Evolutionary conservation across 2,329 filamentous ascomycete genomes (phyloP), one percentile per base, ranked within the genome.

Genomic region (Colletotrichum ledebouriae): DNA sequence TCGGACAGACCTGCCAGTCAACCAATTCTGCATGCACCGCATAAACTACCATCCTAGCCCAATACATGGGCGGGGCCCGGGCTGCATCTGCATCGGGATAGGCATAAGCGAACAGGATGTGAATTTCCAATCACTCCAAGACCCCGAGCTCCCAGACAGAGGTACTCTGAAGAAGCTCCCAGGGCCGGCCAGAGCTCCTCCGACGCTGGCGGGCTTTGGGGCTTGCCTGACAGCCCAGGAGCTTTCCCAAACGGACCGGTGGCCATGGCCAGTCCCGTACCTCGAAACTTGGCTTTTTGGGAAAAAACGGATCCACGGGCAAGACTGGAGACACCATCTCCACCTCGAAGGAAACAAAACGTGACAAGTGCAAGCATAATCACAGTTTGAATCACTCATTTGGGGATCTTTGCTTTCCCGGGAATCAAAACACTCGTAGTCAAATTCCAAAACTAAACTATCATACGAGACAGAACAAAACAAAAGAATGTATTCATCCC

Each of bases 381-480:
- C 29, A 4, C 5, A 11, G 2, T 17, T 52, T 17, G 25, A 41
- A 57, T 57, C 53, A 57, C 53, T 57, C 53, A 57, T 57, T n/a
- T n/a, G n/a, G 11, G n/a, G 12, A 17, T 41, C 29, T 12, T 6
- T 22, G 34, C 4, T 12, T 55, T 34, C 46, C 60, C 64, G 64
- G 64, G 53, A 64, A 53, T 64, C 52, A 59, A 58, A 53, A 44
- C 37, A 67, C 29, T 59, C 53, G 46, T 67, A 53, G 46, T 55
- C 46, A 25, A 37, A 63, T 59, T 52, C 34, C 46, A 55, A 55
- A 56, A 62, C 58, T 56, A 58, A 63, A 67, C 53, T 55, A 67
- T 59, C 20, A 47, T 41, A 63, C 59, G 59, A 59, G 41, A 33
- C 7, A 58, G 6, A 6, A 29, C 4, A 29, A 29, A 29, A 29